Base-by-base conservation (phyloP, 176 grass and related monocot species). In the Musa beccarii region DNA sequence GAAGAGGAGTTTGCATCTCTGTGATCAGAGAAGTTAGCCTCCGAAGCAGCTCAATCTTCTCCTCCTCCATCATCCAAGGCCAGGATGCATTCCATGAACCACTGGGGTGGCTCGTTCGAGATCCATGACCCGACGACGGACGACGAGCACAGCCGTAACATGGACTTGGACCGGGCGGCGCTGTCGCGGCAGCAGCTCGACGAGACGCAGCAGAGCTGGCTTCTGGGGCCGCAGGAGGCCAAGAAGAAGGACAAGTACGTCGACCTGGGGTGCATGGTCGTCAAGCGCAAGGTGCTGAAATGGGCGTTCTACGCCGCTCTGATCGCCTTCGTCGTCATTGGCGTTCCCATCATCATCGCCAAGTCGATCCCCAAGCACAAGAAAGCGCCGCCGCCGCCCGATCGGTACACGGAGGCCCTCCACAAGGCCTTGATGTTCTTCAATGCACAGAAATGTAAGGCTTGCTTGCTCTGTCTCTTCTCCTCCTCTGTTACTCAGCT, bases 171-270 rank as follows among this genome's bases (percentile, higher is more conserved):
- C 78, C 84, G 84, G 22, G 84, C 85, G 15, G 81, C 95, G 51
- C 81, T 92, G 21, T 91, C 92, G 16, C 79, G 75, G 84, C 86
- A 85, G 79, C 77, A 85, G 50, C 81, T 99, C 69, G 90, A 93
- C 80, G 95, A 99, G 82, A 99, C 88, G 81, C 95, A 99, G 84
- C 88, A 92, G 82, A 93, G 95, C 84, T 99, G 88, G 95, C 79
- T 99, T 73, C 84, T 99, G 9, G 86, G 84, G 68, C 90, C 86
- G 59, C 84, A 84, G 77, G 88, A 94, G 69, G 74, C 62, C 76
- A 94, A 94, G 86, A 98, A 91, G 90, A 99, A 99, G 88, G 88
- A 99, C 83, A 89, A 76, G 82, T 92, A 99, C 84, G 81, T 93
- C 62, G 90, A 99, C 85, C 80, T 99, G 22, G 90, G 90, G 9